Percentiles rank a stretch among this genome's conserved stretches.
Evolutionary conservation across 176 grass and related monocot species (phyloP).

Genomic region (Rhipidocladum racemiflorum): DNA sequence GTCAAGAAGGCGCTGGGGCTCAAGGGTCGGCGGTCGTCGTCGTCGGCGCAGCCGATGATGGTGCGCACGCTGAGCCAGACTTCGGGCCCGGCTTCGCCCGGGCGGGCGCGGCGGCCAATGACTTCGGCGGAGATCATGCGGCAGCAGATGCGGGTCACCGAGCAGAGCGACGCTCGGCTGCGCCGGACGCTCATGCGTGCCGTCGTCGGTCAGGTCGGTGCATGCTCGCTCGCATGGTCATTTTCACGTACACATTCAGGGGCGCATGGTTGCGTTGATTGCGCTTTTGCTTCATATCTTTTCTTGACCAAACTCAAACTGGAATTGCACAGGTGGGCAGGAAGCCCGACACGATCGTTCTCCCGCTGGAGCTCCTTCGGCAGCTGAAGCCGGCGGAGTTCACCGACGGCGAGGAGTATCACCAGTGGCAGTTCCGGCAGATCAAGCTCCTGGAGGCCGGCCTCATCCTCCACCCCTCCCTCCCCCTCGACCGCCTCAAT

Average conservation of each 20-base stretch:
- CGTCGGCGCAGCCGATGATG: slow-evolving; percentile 40
- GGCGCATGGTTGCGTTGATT: not conserved
- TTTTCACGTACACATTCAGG: not conserved
- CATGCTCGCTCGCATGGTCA: not conserved
- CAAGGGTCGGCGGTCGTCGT: slow-evolving; percentile 35
- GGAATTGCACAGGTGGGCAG: slow-evolving; percentile 40
- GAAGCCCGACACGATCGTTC: slow-evolving; percentile 66
- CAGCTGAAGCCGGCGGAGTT: slow-evolving; percentile 79
- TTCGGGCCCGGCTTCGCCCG: slow-evolving; percentile 46
- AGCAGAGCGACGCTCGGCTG: slow-evolving; percentile 69
- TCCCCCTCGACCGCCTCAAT: slow-evolving; percentile 66
- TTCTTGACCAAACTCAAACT: not conserved
- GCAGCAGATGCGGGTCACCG: slow-evolving; percentile 82
- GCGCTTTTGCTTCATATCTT: not conserved
- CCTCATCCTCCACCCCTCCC: slow-evolving; percentile 63
- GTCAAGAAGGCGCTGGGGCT: slow-evolving; percentile 80
- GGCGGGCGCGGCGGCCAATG: slow-evolving; percentile 63
- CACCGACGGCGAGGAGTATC: slow-evolving; percentile 60
- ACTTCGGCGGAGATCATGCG: slow-evolving; percentile 92
- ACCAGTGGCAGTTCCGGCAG: slow-evolving; percentile 85
- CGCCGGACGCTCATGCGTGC: slow-evolving; percentile 79
- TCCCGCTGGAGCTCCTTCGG: slow-evolving; percentile 90
- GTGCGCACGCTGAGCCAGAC: slow-evolving; percentile 65
- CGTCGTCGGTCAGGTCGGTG: slow-evolving; percentile 64
- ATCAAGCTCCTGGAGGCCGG: slow-evolving; percentile 80